Evolutionary conservation across 176 grass and related monocot genomes (phyloP), one percentile per base, ranked within the genome.

Genomic region (Eleusine indica): DNA sequence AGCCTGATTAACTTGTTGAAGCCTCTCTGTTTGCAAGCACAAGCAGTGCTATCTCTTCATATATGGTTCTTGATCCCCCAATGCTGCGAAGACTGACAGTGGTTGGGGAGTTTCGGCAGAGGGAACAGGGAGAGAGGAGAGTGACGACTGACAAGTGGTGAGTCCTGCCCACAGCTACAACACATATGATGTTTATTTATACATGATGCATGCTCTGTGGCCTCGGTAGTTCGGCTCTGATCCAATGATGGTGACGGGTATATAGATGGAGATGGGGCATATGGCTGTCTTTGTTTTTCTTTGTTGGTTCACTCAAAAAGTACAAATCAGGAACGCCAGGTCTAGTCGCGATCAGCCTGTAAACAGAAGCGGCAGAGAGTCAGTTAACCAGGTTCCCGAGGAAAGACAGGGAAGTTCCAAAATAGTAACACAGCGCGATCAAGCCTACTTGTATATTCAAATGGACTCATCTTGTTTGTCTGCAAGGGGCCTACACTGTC

Each of bases 361-460:
- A 41, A 21, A 5, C 57, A 30, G 75, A 12, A 49, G 10, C 21
- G 28, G 11, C 28, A 60, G 73, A 63, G 58, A 25, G 58, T 28
- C 58, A 62, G 82, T 47, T 58, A 62, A 16, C 19, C n/a, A 40
- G 81, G 28, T 8, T 9, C 62, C 77, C 61, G 47, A 79, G 38
- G 21, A 25, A 76, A 57, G 77, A 77, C 80, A 79, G 88, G 79
- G 84, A 82, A 77, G 83, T 69, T 83, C 74, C 88, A 83, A 90
- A 86, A 35, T 28, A 82, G 79, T 3, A 66, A 17, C 42, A 12
- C 17, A 17, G 30, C 46, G 37, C 75, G 58, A 25, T 35, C 32
- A 29, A 37, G 32, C 0, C 29, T 60, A 6, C 1, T 12, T 43
- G 25, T 29, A 29, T 30, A 41, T 56, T 83, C 25, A 52, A 21